Base-by-base conservation (phyloP, 768 basidiomycete genomes). In the Pseudohyphozyma bogoriensis region DNA sequence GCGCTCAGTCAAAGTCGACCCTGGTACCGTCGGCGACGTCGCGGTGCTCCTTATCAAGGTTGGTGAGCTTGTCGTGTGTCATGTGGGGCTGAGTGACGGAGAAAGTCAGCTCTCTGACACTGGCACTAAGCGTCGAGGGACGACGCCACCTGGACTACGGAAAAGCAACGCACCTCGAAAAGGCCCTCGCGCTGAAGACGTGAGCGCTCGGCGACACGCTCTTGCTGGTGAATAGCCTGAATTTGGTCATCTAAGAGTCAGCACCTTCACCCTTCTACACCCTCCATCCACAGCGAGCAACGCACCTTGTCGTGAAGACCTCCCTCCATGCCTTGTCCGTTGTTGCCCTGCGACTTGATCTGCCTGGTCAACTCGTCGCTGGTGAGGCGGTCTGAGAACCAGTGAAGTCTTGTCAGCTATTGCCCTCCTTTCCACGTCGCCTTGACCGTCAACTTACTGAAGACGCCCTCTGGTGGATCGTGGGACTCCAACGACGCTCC, bases 121-220 rank as follows among this genome's bases (percentile, higher is more conserved):
- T n/a, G n/a, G n/a, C n/a, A n/a, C n/a, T n/a, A n/a, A n/a, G n/a
- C n/a, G n/a, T n/a, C n/a, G 12, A 44, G 9, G 15, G 42, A 44
- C 3, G 12, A 24, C 7, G 22, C 4, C 3, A 12, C 4, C 22
- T 20, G 12, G 42, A 6, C 2, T 16, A 12, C 8, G 26, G 3
- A 9, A 24, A n/a, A 12, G 8, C 7, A 24, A 44, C 42, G 22
- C 22, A 44, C 42, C 42, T 44, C 47, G 47, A 49, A 28, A 16
- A 49, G 29, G 28, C 47, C 47, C 11, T 49, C 47, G 28, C 28
- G 47, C n/a, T 28, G 24, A 20, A 49, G 47, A 31, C 47, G 47
- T 18, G 47, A 49, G 26, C 47, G 47, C 47, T 49, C 47, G 47
- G 47, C 47, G 47, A 49, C 47, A 18, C 47, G 47, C 47, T 49